Evolutionary conservation across 1,139 yeast genomes (phyloP).

Genomic region (Scheffersomyces cryptocercus): DNA sequence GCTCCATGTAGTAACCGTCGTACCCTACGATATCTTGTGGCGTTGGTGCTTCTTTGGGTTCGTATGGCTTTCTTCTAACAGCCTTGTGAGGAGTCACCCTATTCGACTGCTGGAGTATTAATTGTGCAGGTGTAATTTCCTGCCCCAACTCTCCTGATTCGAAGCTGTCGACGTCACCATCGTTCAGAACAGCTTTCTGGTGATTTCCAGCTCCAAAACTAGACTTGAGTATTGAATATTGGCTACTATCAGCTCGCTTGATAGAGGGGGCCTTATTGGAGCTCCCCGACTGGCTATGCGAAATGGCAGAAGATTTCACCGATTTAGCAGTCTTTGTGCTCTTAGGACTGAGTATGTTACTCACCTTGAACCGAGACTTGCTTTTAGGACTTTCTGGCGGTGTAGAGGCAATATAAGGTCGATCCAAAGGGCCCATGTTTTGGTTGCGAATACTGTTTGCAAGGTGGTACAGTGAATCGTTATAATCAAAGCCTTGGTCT

Average conservation of each 20-base stretch:
- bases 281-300: background rate
- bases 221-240: background rate
- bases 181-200: background rate
- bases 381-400: too few species aligned
- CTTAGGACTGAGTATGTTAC: too few species aligned
- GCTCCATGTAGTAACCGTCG: slow-evolving; percentile 40
- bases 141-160: slow-evolving; percentile 36
- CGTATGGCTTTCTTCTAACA: slow-evolving; percentile 3
- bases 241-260: background rate
- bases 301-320: background rate
- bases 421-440: background rate
- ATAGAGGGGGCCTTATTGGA: background rate
- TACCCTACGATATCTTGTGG: slow-evolving; percentile 3
- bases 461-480: slow-evolving; percentile 1
- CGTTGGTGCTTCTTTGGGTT: background rate
- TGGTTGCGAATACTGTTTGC: slow-evolving; percentile 1
- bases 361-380: too few species aligned
- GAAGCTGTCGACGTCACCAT: slow-evolving; percentile 3
- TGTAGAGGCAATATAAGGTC: background rate
- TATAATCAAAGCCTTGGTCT: background rate
- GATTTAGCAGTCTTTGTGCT: background rate
- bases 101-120: slow-evolving; percentile 17
- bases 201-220: background rate
- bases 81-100: slow-evolving; percentile 6
- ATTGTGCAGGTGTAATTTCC: slow-evolving; percentile 40